Base-by-base conservation (phyloP, 2,329 filamentous ascomycete genomes). In the Ophiostoma quercus region DNA sequence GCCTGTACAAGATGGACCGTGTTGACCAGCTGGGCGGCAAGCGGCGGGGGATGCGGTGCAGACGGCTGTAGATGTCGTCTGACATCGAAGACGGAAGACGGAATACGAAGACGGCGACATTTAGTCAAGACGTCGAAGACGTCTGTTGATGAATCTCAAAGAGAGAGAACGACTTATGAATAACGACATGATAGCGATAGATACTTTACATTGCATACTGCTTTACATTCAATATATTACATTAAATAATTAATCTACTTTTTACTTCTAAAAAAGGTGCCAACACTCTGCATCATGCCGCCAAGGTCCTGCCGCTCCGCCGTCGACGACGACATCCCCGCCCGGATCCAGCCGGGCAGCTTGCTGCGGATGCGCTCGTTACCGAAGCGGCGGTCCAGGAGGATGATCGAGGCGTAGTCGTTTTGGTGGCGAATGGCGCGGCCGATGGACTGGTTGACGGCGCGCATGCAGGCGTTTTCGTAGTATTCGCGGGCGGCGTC, bases 371-470 rank as follows among this genome's bases (percentile, higher is more conserved):
- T 92, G 69, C 90, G 85, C 67, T 87, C 83, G 37, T 85, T 87
- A n/a, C 84, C 86, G 79, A 95, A 99, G 68, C 95, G 84, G 73
- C 85, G 83, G 79, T 99, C 95, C 43, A 95, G 82, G 76, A 99
- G 84, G 70, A 97, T 80, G 73, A 99, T 97, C 19, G 91, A 89
- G 4, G 95, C 95, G 79, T 96, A 98, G 79, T 99, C 95, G 32
- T 86, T 87, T 69, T 85, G 86, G 77, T 99, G 95, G 66, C 95
- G 84, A 75, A 99, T 97, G 0, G 93, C 95, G 71, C 95, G 84
- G 0, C 95, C 95, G 74, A 99, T 94, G 76, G 92, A 95, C 81
- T 99, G 95, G 78, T 99, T 99, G 4, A 99, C 95, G 4, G 94
- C 92, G 54, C 95, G 85, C 94, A 99, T 97, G 78, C 94, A 97